Evolutionary conservation across 257 asterid genomes (phyloP).

Genomic region (Solanum dulcamara): DNA sequence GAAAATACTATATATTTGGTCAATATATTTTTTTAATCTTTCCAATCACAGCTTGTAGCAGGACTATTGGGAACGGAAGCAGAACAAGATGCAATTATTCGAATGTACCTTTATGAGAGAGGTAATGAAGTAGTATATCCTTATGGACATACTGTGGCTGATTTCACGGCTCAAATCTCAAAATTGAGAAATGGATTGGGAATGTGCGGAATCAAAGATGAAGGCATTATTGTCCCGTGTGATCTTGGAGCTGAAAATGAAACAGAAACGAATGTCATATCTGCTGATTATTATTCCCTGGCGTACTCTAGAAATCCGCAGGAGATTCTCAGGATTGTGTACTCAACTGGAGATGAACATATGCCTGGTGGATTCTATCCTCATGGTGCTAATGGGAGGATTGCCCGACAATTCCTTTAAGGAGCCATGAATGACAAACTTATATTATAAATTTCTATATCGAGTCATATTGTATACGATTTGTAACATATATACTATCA

Average conservation of each 20-base stretch:
- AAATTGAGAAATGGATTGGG: constrained; percentile 25
- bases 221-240: constrained; percentile 24
- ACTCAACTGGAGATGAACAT: constrained; percentile 21
- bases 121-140: constrained; percentile 20
- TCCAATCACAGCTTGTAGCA: constrained; percentile 16
- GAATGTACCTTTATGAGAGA: constrained; percentile 25
- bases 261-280: constrained; percentile 23
- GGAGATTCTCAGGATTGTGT: constrained; percentile 24
- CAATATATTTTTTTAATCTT: background rate
- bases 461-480: background rate
- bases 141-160: constrained; percentile 23
- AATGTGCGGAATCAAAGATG: constrained; percentile 33
- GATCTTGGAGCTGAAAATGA: constrained; percentile 24
- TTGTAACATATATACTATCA: background rate
- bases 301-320: constrained; percentile 21
- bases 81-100: constrained; percentile 41
- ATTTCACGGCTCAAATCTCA: constrained; percentile 26
- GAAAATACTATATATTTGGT: background rate
- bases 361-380: constrained; percentile 36
- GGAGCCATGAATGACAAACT: background rate
- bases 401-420: constrained; percentile 16
- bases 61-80: constrained; percentile 37
- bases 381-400: constrained; percentile 29
- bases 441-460: background rate
- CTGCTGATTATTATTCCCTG: constrained; percentile 31